phyloP scores from a whole-genome alignment of 164 flowering plant species.

The Chimonanthus salicifolius region DNA sequence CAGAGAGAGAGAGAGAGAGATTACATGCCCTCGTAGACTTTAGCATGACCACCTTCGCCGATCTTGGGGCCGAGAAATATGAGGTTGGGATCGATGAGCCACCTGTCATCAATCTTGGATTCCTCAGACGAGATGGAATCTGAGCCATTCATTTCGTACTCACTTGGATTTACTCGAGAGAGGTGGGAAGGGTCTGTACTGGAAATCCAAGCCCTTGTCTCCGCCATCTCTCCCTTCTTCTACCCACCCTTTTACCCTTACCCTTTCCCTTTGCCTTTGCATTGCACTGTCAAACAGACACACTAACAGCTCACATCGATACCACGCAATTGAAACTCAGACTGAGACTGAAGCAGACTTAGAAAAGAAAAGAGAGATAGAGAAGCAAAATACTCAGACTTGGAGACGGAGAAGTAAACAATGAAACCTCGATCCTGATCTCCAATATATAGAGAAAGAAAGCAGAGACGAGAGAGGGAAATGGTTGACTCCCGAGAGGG shows the following conservation, averaged over 20 bases:
- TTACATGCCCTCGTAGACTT: conserved; percentile 21
- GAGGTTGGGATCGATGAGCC: conserved; percentile 11
- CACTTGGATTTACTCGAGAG: conserved; percentile 3
- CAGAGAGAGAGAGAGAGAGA: background rate
- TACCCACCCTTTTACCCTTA: conserved; percentile 1
- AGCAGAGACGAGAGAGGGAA: background rate
- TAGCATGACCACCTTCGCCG: conserved; percentile 16
- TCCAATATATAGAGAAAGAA: background rate
- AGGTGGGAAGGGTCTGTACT: conserved; percentile 2
- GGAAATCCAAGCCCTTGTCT: background rate
- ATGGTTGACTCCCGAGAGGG: no score
- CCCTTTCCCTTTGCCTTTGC: conserved; percentile 3
- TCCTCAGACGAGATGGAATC: background rate
- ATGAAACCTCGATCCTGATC: background rate
- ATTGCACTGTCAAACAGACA: background rate
- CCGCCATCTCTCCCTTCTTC: conserved; percentile 6
- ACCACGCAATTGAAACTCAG: background rate
- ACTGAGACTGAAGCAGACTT: background rate
- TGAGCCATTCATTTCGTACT: background rate
- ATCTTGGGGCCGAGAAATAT: conserved; percentile 10
- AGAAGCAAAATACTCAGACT: background rate
- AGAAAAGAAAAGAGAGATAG: background rate
- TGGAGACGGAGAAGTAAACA: background rate
- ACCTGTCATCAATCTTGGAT: conserved; percentile 1
- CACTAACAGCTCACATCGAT: no score